Conservation (phyloP, 2,329 filamentous ascomycete species). For the Talaromyces amestolkiae region DNA sequence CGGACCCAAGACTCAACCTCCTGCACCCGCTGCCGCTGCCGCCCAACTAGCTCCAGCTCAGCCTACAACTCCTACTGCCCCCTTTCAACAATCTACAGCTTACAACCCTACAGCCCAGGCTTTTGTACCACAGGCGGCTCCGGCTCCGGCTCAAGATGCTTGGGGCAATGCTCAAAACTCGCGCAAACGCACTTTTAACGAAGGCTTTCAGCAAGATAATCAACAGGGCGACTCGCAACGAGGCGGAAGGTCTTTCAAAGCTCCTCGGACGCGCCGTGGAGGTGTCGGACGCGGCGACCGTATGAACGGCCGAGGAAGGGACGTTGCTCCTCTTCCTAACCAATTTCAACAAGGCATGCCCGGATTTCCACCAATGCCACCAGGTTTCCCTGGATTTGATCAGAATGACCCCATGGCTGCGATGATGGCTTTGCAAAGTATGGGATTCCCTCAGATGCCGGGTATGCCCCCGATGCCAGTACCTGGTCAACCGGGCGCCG, state of each 20-base stretch:
- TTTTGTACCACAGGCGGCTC: slow-evolving; percentile 22
- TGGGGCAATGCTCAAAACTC: slow-evolving; percentile 33
- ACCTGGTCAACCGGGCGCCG: slow-evolving; percentile 29
- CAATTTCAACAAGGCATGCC: slow-evolving; percentile 31
- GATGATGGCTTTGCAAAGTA: slow-evolving; percentile 53
- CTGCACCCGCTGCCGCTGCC: slow-evolving; percentile 9
- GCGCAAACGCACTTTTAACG: slow-evolving; percentile 55
- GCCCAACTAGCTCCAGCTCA: slow-evolving; percentile 20
- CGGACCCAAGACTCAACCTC: slow-evolving; percentile 42
- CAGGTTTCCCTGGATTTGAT: slow-evolving; percentile 53
- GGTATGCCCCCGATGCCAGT: slow-evolving; percentile 46
- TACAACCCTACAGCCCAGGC: slow-evolving; percentile 20
- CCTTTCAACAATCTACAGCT: slow-evolving; percentile 20
- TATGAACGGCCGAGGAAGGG: slow-evolving; percentile 33
- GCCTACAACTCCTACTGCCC: slow-evolving; percentile 18
- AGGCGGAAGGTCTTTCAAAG: slow-evolving; percentile 50
- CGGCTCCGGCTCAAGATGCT: slow-evolving; percentile 22
- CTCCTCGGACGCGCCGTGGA: slow-evolving; percentile 39
- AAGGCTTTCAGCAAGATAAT: slow-evolving; percentile 48
- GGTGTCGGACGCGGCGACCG: slow-evolving; percentile 39
- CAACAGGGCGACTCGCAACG: slow-evolving; percentile 41
- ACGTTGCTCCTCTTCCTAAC: slow-evolving; percentile 24
- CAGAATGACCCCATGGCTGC: slow-evolving; percentile 56
- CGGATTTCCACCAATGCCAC: slow-evolving; percentile 40
- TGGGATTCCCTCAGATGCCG: slow-evolving; percentile 52